Conservation (phyloP, 306 rosid genomes). For the Biancaea sappan region DNA sequence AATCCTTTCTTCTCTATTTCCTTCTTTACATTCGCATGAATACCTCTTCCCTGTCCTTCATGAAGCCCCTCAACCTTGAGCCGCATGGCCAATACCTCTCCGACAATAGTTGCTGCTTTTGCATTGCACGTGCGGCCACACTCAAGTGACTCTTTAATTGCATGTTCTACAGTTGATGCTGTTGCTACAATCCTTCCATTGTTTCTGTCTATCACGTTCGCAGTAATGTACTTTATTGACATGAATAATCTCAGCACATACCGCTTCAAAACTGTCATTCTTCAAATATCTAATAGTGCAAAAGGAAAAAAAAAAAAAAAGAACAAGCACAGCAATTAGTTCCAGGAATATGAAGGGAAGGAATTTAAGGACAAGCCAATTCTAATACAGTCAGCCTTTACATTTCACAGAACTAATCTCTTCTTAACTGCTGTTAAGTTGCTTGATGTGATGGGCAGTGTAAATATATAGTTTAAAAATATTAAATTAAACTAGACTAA, state of each 20-base stretch:
- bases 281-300: conserved; percentile 33
- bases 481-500: neutral
- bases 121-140: conserved; percentile 89
- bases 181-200: conserved; percentile 76
- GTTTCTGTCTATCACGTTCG: conserved; percentile 85
- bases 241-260: conserved; percentile 86
- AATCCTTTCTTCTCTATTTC: conserved; percentile 89
- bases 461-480: neutral
- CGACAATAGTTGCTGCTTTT: conserved; percentile 82
- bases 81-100: conserved; percentile 87
- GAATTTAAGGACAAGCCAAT: neutral
- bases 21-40: conserved; percentile 68
- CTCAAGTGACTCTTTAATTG: conserved; percentile 78
- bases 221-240: conserved; percentile 84
- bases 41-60: conserved; percentile 83
- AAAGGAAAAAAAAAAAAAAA: too few species aligned
- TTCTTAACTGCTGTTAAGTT: neutral
- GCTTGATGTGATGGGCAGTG: neutral
- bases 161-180: conserved; percentile 75
- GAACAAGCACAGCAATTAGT: conserved; percentile 20
- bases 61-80: conserved; percentile 85
- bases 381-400: neutral
- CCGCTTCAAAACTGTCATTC: conserved; percentile 71
- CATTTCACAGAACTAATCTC: neutral
- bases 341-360: neutral